A percentile compares a stretch with the other conserved stretches of the same genome.
These are phyloP conservation scores for Vitis hybrid DNA, from an alignment of 177 flowering plant genomes.

Conservation along the genomic window DNA sequence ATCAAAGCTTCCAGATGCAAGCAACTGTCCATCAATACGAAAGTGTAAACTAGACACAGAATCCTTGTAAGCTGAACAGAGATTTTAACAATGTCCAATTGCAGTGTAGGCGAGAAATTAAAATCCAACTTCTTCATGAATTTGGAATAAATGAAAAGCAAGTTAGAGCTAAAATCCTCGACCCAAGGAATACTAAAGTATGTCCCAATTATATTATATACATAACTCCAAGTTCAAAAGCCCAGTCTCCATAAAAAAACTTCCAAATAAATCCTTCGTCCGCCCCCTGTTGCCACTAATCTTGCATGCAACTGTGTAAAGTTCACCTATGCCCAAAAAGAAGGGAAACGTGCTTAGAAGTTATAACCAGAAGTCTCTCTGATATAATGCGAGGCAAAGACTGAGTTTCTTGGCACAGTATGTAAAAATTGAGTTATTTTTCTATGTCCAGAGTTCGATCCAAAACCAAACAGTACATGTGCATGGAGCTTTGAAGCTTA, in stretches of 20 bases:
- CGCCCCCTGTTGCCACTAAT: conserved; percentile 91
- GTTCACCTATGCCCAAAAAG: conserved; percentile 49
- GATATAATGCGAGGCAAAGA: background rate
- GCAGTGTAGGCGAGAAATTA: too few relatives aligned
- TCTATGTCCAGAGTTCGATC: background rate
- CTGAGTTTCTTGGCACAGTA: background rate
- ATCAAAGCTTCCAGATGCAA: conserved; percentile 89
- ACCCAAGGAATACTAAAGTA: too few relatives aligned
- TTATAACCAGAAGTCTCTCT: background rate
- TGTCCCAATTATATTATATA: too few relatives aligned
- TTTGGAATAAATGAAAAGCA: too few relatives aligned
- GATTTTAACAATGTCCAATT: background rate
- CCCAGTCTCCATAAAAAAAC: conserved; percentile 75
- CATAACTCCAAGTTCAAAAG: conserved; percentile 67
- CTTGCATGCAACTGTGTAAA: conserved; percentile 76
- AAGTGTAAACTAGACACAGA: conserved; percentile 71
- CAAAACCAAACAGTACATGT: background rate
- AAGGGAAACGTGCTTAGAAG: background rate
- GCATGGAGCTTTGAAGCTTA: background rate
- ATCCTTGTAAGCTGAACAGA: conserved; percentile 67
- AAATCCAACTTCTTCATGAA: too few relatives aligned
- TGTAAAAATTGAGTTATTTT: background rate
- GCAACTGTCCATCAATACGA: conserved; percentile 77
- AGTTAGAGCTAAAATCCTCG: too few relatives aligned
- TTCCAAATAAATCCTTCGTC: conserved; percentile 90